Conservation (phyloP, 257 asterid species). For the Solanum chilense region DNA sequence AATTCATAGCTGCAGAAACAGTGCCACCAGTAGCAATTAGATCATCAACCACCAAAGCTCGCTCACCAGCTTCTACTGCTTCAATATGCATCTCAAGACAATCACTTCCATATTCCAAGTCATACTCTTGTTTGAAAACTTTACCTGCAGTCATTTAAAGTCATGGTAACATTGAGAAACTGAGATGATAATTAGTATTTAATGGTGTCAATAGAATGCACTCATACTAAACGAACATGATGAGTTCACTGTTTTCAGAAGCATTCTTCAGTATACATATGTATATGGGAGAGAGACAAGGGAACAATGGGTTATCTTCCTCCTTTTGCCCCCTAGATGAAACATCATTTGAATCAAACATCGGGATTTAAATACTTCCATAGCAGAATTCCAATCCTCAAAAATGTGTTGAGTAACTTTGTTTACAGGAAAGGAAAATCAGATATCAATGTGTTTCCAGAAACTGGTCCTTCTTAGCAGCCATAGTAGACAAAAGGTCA, state of each 20-base stretch:
- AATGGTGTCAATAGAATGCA: neutral
- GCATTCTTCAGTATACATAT: neutral
- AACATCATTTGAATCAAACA: neutral
- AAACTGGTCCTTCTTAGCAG: neutral
- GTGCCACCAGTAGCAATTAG: conserved; percentile 90
- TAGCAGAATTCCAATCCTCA: neutral
- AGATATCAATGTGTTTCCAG: neutral
- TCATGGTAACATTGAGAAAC: neutral
- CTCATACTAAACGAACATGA: neutral
- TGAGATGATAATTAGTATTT: neutral
- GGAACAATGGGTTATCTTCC: neutral
- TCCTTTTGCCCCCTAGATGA: neutral
- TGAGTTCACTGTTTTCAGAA: neutral
- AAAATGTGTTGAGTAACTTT: neutral
- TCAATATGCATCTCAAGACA: conserved; percentile 84
- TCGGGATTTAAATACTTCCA: neutral
- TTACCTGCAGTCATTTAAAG: conserved; percentile 30
- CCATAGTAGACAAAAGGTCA: neutral
- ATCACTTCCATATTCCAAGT: conserved; percentile 85
- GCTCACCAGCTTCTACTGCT: conserved; percentile 62
- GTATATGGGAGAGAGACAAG: neutral
- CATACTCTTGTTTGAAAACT: conserved; percentile 66
- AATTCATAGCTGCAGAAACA: conserved; percentile 67
- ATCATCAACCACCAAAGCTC: conserved; percentile 73
- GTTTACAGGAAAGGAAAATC: neutral